These are phyloP conservation scores for Basipetospora sp. DNA, from an alignment of 2,329 filamentous ascomycete genomes.

Conservation along the genomic window DNA sequence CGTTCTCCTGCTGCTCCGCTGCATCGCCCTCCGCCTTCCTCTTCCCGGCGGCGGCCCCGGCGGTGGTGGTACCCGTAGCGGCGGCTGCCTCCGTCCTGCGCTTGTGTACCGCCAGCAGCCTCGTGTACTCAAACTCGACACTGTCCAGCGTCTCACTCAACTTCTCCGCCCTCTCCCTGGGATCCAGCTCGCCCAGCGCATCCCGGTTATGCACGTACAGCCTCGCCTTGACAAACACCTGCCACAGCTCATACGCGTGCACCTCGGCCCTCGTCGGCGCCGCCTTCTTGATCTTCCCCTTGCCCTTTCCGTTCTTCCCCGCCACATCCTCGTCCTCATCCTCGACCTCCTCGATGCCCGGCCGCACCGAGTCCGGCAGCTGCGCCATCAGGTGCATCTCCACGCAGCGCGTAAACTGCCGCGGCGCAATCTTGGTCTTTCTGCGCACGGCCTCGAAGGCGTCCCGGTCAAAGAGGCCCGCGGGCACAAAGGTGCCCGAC, in stretches of 20 bases:
- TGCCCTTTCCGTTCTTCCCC: conserved; percentile 25
- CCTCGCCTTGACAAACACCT: conserved; percentile 60
- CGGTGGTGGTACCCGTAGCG: too few relatives aligned
- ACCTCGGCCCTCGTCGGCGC: conserved; percentile 39
- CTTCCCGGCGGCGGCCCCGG: conserved; percentile 21
- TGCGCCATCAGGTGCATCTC: conserved; percentile 60
- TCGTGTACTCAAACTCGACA: conserved; percentile 60
- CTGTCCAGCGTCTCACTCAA: conserved; percentile 53
- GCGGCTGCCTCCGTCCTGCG: conserved; percentile 16
- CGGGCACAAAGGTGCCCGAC: conserved; percentile 19
- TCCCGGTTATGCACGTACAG: conserved; percentile 64
- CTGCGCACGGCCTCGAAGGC: conserved; percentile 42
- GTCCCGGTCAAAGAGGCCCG: conserved; percentile 34
- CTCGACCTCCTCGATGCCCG: conserved; percentile 26
- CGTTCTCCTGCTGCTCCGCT: conserved; percentile 13
- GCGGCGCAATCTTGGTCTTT: conserved; percentile 54
- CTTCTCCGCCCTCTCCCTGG: conserved; percentile 53
- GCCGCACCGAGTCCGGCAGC: conserved; percentile 41
- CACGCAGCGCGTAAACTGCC: conserved; percentile 61
- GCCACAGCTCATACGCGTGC: conserved; percentile 55
- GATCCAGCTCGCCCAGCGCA: conserved; percentile 53
- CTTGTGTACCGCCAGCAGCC: conserved; percentile 39
- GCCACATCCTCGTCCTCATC: too few relatives aligned
- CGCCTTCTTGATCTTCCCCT: conserved; percentile 20
- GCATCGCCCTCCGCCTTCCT: conserved; percentile 20